phyloP scores from a whole-genome alignment of 495 filamentous ascomycete species.

The Aspergillus incahuasiensis region DNA sequence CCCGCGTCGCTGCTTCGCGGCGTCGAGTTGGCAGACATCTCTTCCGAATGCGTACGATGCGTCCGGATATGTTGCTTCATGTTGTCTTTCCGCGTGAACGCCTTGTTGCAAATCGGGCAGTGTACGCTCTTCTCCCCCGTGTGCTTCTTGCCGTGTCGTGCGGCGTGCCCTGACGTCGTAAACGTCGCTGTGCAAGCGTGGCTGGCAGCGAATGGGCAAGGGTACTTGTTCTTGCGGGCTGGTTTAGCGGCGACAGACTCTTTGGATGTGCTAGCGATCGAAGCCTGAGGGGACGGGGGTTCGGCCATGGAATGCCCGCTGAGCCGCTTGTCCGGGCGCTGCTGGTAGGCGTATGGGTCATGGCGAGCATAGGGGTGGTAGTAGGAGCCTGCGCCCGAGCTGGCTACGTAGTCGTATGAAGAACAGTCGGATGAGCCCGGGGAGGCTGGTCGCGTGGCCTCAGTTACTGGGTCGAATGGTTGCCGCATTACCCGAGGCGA shows the following conservation, averaged over 20 bases:
- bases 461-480: slow-evolving; percentile 26
- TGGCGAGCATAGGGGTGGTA: slow-evolving; percentile 11
- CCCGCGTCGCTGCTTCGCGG: slow-evolving; percentile 25
- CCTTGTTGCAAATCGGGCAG: slow-evolving; percentile 87
- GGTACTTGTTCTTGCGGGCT: slow-evolving; percentile 50
- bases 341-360: slow-evolving; percentile 19
- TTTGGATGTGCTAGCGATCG: slow-evolving; percentile 20
- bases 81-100: slow-evolving; percentile 94
- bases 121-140: slow-evolving; percentile 91
- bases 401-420: slow-evolving; percentile 33
- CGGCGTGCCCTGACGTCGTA: slow-evolving; percentile 92
- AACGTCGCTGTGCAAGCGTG: slow-evolving; percentile 78
- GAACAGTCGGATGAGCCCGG: slow-evolving; percentile 39
- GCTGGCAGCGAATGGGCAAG: slow-evolving; percentile 53
- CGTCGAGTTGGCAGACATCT: slow-evolving; percentile 25
- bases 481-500: slow-evolving; percentile 25
- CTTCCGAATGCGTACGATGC: slow-evolving; percentile 50
- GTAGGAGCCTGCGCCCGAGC: slow-evolving; percentile 18
- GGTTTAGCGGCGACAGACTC: slow-evolving; percentile 16
- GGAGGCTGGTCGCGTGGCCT: slow-evolving; percentile 28
- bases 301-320: slow-evolving; percentile 23
- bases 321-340: slow-evolving; percentile 26
- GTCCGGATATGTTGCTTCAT: slow-evolving; percentile 98
- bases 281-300: slow-evolving; percentile 23
- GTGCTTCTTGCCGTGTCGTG: slow-evolving; percentile 95